Evolutionary conservation across 2,329 filamentous ascomycete species (phyloP).

Genomic region (Xylaria sp.): DNA sequence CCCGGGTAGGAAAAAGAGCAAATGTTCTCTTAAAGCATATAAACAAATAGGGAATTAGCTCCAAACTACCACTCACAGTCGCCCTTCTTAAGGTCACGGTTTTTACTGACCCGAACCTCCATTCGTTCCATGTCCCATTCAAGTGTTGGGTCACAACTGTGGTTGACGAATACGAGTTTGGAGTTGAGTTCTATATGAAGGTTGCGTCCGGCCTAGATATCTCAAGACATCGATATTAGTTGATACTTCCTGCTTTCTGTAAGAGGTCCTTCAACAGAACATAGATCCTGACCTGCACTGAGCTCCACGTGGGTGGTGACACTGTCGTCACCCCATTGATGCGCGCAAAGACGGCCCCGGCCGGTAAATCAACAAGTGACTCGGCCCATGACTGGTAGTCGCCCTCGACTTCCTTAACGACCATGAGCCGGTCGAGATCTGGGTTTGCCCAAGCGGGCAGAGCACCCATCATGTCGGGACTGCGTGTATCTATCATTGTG

Average conservation of each 20-base stretch:
- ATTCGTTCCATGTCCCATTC: constrained; percentile 23
- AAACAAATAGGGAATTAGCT: background rate
- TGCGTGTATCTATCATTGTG: background rate
- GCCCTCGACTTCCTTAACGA: constrained; percentile 5
- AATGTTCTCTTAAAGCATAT: background rate
- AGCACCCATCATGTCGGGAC: background rate
- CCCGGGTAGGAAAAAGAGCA: background rate
- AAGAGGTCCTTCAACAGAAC: background rate
- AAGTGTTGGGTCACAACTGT: constrained; percentile 21
- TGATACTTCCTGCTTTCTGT: background rate
- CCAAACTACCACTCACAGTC: constrained; percentile 9
- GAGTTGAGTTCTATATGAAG: constrained; percentile 24
- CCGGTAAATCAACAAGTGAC: constrained; percentile 23
- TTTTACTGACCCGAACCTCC: constrained; percentile 16
- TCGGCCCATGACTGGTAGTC: constrained; percentile 18
- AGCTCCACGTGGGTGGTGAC: constrained; percentile 6
- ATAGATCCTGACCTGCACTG: constrained; percentile 13
- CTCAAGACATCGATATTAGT: constrained; percentile 2
- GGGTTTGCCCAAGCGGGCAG: constrained; percentile 27
- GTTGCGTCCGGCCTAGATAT: constrained; percentile 4
- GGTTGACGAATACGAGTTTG: constrained; percentile 17
- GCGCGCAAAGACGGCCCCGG: constrained; percentile 22
- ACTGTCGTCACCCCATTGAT: constrained; percentile 10
- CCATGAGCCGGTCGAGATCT: constrained; percentile 19
- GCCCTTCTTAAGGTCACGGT: constrained; percentile 12